These are phyloP conservation scores for Anaeramoeba flamelloides DNA, from an alignment of 78 protist genomes.

Conservation along the genomic window DNA sequence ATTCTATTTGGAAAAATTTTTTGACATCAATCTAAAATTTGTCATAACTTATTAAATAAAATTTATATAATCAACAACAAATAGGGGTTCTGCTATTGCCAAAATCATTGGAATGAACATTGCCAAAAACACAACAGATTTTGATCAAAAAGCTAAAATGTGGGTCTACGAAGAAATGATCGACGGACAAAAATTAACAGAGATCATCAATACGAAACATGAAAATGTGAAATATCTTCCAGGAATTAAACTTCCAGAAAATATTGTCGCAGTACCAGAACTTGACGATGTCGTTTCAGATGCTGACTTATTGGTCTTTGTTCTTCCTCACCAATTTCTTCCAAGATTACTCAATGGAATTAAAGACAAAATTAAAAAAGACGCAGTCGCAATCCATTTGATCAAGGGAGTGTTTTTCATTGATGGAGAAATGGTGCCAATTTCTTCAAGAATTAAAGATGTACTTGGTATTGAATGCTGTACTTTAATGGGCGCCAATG, in stretches of 20 bases:
- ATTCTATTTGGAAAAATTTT: no score
- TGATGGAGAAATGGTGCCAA: constrained; percentile 16
- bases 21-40: no score
- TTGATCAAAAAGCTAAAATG: constrained; percentile 27
- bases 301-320: no score
- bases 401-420: constrained; percentile 30
- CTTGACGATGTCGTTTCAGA: no score
- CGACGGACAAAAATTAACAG: constrained; percentile 34
- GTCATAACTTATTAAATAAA: no score
- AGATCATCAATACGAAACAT: constrained; percentile 33
- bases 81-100: constrained; percentile 32
- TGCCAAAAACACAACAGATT: background rate
- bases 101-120: constrained; percentile 27
- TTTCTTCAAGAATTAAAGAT: constrained; percentile 25
- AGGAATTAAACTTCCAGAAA: constrained; percentile 29
- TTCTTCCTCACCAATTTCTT: no score
- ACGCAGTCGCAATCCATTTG: constrained; percentile 33
- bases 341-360: no score
- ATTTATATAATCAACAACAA: no score
- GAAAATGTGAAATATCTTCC: constrained; percentile 46
- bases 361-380: no score
- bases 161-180: constrained; percentile 44
- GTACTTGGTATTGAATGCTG: constrained; percentile 3
- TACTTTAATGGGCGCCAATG: constrained; percentile 52
- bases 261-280: no score